Evolutionary conservation across 371 early-diverging fungal genomes (phyloP).

Genomic region (Pancytospora epiphaga): DNA sequence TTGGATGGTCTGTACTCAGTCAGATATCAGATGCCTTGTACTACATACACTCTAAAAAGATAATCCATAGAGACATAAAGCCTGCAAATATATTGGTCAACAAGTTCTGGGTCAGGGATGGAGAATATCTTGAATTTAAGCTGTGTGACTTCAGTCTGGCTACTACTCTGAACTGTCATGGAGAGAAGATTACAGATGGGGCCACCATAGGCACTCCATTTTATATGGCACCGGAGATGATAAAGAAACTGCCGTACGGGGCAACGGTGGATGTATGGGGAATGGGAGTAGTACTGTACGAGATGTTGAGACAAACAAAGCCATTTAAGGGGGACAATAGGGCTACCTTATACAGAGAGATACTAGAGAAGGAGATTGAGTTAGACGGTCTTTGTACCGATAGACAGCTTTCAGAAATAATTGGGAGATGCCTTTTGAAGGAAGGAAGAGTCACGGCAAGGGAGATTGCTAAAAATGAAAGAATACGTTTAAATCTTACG

Average conservation of each 20-base stretch:
- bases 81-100: conserved; percentile 83
- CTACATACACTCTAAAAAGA: conserved; percentile 80
- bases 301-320: conserved; percentile 65
- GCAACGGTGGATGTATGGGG: conserved; percentile 90
- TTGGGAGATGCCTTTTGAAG: conserved; percentile 39
- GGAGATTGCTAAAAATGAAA: conserved; percentile 10
- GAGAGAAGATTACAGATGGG: not conserved
- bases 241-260: conserved; percentile 32
- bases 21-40: conserved; percentile 76
- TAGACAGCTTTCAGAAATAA: not conserved
- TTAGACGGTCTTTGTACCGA: not conserved
- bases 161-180: conserved; percentile 2
- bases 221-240: conserved; percentile 59
- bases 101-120: conserved; percentile 53
- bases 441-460: conserved; percentile 21
- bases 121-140: conserved; percentile 49
- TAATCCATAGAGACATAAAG: conserved; percentile 90
- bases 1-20: conserved; percentile 67
- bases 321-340: conserved; percentile 45
- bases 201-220: conserved; percentile 51
- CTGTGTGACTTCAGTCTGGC: conserved; percentile 58
- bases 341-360: conserved; percentile 28
- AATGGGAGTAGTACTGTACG: conserved; percentile 88
- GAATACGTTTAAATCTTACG: conserved; percentile 20
- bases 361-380: conserved; percentile 22